phyloP scores from a whole-genome alignment of 1,284 basidiomycete species.

The Chiua sp. region DNA sequence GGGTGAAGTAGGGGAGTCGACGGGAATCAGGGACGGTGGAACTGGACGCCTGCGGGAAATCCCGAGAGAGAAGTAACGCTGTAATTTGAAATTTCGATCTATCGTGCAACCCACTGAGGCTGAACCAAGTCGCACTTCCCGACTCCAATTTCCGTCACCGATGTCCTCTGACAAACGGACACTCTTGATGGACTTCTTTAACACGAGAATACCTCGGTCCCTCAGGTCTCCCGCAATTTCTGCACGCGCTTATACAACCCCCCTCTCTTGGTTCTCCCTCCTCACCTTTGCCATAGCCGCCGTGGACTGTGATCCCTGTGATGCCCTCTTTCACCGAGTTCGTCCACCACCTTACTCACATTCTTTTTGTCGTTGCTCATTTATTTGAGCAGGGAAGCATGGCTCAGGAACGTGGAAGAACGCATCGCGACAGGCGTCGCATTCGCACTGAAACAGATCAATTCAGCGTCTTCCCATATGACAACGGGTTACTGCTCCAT shows the following conservation, averaged over 20 bases:
- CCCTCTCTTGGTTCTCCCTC: not conserved
- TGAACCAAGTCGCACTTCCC: not conserved
- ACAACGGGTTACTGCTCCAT: constrained; percentile 66
- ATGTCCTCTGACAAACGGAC: not conserved
- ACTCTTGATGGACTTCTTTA: not conserved
- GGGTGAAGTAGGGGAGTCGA: too few relatives aligned
- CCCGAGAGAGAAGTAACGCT: too few relatives aligned
- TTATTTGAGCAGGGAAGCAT: constrained; percentile 46
- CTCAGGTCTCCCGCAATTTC: not conserved
- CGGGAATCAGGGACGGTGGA: too few relatives aligned
- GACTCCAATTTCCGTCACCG: not conserved
- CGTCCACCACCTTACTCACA: not conserved
- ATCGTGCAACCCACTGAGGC: too few relatives aligned
- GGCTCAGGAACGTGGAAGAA: constrained; percentile 59
- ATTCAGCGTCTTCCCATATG: constrained; percentile 77
- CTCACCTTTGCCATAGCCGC: constrained; percentile 15
- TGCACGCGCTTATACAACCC: constrained; percentile 19
- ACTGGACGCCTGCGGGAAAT: too few relatives aligned
- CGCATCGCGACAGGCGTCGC: constrained; percentile 59
- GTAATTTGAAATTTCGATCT: too few relatives aligned
- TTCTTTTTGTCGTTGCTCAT: constrained; percentile 2
- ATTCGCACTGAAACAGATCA: constrained; percentile 66
- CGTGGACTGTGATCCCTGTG: constrained; percentile 44
- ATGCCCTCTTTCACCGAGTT: constrained; percentile 43
- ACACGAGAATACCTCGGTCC: not conserved